These are phyloP conservation scores for Pilasporangium apinafurcum DNA, from an alignment of 352 stramenopile species.

Conservation along the genomic window DNA sequence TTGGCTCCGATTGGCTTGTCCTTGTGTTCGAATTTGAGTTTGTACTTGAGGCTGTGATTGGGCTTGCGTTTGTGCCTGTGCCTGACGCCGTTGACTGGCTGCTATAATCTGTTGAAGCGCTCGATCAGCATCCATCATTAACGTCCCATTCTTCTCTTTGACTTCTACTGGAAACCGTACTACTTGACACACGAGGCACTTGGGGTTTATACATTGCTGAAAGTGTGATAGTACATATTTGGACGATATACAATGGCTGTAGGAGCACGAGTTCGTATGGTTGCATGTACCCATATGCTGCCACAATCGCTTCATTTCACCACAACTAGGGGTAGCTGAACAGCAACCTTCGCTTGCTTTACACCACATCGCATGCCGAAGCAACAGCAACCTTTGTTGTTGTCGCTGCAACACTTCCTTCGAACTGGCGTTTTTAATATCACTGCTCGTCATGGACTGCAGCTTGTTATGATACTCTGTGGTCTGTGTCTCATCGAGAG, in stretches of 20 bases:
- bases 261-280: conserved; percentile 94
- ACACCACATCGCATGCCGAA: conserved; percentile 98
- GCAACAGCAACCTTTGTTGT: conserved; percentile 95
- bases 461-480: conserved; percentile 84
- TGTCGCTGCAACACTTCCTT: conserved; percentile 97
- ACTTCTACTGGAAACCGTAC: conserved; percentile 97
- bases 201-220: conserved; percentile 96
- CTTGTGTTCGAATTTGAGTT: conserved; percentile 7
- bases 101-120: conserved; percentile 76
- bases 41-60: conserved; percentile 11
- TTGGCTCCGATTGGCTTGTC: conserved; percentile 30
- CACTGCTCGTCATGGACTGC: conserved; percentile 70
- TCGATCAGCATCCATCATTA: conserved; percentile 78
- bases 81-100: conserved; percentile 50
- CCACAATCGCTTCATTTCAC: conserved; percentile 98
- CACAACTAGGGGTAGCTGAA: conserved; percentile 93
- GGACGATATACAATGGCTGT: conserved; percentile 98
- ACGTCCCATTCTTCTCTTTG: conserved; percentile 84
- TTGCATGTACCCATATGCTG: conserved; percentile 98
- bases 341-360: conserved; percentile 92
- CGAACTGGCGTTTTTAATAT: conserved; percentile 61
- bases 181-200: conserved; percentile 96
- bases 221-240: conserved; percentile 99
- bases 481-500: conserved; percentile 72
- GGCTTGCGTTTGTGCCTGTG: conserved; percentile 6